Evolutionary conservation across 1,139 yeast genomes (phyloP), one percentile per base, ranked within the genome.

Genomic region (Geotrichum australiense): DNA sequence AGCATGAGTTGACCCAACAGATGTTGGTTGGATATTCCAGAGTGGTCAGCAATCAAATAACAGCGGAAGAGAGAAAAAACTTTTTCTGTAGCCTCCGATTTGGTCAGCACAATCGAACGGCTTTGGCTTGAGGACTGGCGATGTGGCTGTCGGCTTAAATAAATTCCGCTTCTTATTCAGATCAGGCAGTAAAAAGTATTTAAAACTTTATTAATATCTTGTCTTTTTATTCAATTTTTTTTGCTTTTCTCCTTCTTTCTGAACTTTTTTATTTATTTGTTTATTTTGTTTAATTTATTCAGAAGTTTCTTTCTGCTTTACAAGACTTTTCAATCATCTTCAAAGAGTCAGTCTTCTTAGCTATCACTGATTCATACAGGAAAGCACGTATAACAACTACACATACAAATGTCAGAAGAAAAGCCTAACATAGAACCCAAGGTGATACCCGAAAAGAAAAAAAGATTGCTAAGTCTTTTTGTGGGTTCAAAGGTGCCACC

Each of bases 401-500:
- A 20, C 8, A 4, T 33, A 14, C 18, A 21, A 10, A 21, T 10
- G 8, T n/a, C 23, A 33, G 10, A 4, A 11, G 18, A 5, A 11
- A 6, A 7, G 8, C 6, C n/a, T n/a, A 19, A 14, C 22, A 3
- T 30, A 27, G 25, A 14, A 18, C 14, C 11, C 18, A 19, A 22
- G 30, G 3, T 27, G 3, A 23, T 33, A 20, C 14, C 33, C 29
- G 12, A 18, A 11, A 32, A 32, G 27, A 24, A 33, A 20, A 35
- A 22, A 15, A 43, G 53, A 21, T 30, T 57, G 35, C 48, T 58
- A 26, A 46, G 57, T 7, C 49, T 52, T 6, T 41, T 58, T 16
- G 50, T 53, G 8, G 61, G 63, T 8, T 47, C 53, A 10, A 43
- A 43, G 26, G 48, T 56, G n/a, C 62, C 63, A 21, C 63, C 63